Base-by-base conservation (phyloP, 352 stramenopile species). In the Globisporangium recalcitrans region DNA sequence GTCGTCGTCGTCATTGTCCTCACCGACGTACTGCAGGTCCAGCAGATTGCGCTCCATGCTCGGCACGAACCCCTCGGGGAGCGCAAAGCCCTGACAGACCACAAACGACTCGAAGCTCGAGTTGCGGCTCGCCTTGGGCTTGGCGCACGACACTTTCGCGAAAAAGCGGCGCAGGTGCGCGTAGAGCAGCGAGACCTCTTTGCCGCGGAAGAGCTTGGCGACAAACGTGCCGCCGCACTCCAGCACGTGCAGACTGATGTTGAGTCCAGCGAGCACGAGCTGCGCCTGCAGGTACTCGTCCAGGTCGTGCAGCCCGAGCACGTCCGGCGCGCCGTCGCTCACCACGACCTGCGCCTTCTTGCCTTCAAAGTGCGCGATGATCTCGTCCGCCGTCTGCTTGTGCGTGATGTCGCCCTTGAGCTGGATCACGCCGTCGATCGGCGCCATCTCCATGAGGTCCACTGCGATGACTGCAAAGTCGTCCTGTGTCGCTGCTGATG, bases 241-340 rank as follows among this genome's bases (percentile, higher is more conserved):
- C 1, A 95, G 59, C 27, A 95, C 80, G 48, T 91, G 82, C 21
- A 92, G 64, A 42, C 76, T 91, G 62, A 91, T 91, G 60, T 92
- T 91, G 29, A 95, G 75, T 29, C 72, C 87, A 6, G 82, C 79
- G 8, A 91, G 79, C 51, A 93, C 81, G 19, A 93, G 73, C 62
- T 93, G 81, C 26, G 82, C 83, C 65, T 93, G 82, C 32, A 93
- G 59, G 67, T 91, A 92, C 66, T 93, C 82, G 63, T 94, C 85
- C 40, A 93, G 53, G 42, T 94, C 87, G 48, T 93, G 78, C 48
- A 93, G 68, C 1, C 83, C 82, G 1, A 90, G 74, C n/a, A 99
- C 97, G 63, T 99, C 98, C 0, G 98, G 98, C 5, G 98, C 98
- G 48, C 98, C 98, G 78, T 99, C 98, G 63, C 95, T 99, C 11